Evolutionary conservation across 345 rosid genomes (phyloP).

Genomic region (Brassica nigra): DNA sequence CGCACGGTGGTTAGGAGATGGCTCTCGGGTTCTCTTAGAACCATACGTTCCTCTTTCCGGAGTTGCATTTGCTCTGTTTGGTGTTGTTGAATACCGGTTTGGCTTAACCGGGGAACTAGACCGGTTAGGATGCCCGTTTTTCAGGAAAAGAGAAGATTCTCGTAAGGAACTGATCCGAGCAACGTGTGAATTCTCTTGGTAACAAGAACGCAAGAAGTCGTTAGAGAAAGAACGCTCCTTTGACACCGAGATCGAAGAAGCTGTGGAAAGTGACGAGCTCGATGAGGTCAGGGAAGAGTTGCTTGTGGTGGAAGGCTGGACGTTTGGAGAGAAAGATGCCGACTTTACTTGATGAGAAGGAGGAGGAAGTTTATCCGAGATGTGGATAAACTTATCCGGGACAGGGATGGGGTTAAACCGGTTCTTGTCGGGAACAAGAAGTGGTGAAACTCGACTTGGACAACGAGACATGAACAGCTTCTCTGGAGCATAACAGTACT

Average conservation of each 20-base stretch:
- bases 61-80: slow-evolving; percentile 35
- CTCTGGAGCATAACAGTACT: slow-evolving; percentile 56
- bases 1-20: slow-evolving; percentile 54
- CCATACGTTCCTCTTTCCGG: slow-evolving; percentile 30
- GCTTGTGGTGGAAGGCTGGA: slow-evolving; percentile 38
- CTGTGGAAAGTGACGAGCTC: slow-evolving; percentile 48
- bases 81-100: slow-evolving; percentile 27
- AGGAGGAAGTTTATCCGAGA: slow-evolving; percentile 44
- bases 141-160: slow-evolving; percentile 44
- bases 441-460: slow-evolving; percentile 40
- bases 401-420: slow-evolving; percentile 15
- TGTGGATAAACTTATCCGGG: slow-evolving; percentile 47
- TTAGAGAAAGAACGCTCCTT: slow-evolving; percentile 81
- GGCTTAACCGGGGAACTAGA: slow-evolving; percentile 22
- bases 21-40: slow-evolving; percentile 55
- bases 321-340: slow-evolving; percentile 36
- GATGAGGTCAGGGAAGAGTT: slow-evolving; percentile 46
- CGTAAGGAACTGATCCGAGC: slow-evolving; percentile 63
- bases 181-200: slow-evolving; percentile 75
- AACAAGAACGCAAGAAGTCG: slow-evolving; percentile 75
- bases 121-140: slow-evolving; percentile 2
- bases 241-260: slow-evolving; percentile 49
- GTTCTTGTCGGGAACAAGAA: slow-evolving; percentile 30
- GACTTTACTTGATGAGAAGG: slow-evolving; percentile 52
- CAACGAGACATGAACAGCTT: slow-evolving; percentile 47